Percentiles rank a stretch among this genome's conserved stretches.
Evolutionary conservation across 1,139 yeast genomes (phyloP).

Genomic region (Candida sanyaensis): DNA sequence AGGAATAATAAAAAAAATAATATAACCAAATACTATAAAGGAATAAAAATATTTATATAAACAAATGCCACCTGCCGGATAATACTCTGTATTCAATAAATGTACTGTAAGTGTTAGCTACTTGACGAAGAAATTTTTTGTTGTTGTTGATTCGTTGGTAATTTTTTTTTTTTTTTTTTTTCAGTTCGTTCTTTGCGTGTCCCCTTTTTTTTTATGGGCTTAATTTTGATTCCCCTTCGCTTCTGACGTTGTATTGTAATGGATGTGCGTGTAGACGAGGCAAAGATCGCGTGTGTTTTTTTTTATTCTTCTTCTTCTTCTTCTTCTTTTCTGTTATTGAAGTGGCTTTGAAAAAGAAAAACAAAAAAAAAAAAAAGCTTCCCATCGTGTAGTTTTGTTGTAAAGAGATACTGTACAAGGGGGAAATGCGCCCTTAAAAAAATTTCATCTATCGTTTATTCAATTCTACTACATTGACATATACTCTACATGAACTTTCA

Average conservation of each 20-base stretch:
- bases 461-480: conserved; percentile 1
- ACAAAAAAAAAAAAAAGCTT: not conserved
- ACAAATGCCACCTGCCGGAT: not conserved
- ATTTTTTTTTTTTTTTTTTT: not conserved
- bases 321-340: no score
- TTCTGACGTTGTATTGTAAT: not conserved
- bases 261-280: no score
- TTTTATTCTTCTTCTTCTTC: no score
- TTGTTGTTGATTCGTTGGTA: conserved; percentile 1
- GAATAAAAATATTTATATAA: not conserved
- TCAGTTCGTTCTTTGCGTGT: not conserved
- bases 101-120: no score
- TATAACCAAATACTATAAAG: not conserved
- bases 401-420: no score
- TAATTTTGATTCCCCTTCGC: not conserved
- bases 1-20: not conserved
- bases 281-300: not conserved
- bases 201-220: not conserved
- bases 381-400: not conserved
- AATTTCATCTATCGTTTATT: no score
- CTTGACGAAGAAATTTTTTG: not conserved
- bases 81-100: no score
- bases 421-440: no score
- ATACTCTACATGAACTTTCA: conserved; percentile 34
- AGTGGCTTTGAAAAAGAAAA: no score